phyloP scores from a whole-genome alignment of 2,329 filamentous ascomycete species.

The Drechslerella stenobrocha region DNA sequence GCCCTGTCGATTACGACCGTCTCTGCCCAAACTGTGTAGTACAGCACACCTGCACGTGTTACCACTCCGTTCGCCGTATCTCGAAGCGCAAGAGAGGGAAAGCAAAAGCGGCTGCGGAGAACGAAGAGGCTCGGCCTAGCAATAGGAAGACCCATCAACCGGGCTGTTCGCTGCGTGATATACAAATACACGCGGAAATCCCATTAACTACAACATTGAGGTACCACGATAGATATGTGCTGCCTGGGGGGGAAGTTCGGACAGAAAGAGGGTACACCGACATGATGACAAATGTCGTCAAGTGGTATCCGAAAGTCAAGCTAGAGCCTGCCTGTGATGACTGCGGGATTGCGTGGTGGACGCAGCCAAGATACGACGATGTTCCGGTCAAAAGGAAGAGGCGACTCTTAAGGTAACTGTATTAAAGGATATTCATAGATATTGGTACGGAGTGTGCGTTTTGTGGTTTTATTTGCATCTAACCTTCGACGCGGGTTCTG shows the following conservation, averaged over 20 bases:
- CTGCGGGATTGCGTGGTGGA: conserved; percentile 47
- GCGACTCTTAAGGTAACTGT: conserved; percentile 11
- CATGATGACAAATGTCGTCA: conserved; percentile 32
- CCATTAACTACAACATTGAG: conserved; percentile 29
- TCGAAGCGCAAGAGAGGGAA: conserved; percentile 33
- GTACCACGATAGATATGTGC: conserved; percentile 39
- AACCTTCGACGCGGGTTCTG: conserved; percentile 2
- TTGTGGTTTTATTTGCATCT: background rate
- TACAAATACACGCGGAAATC: conserved; percentile 33
- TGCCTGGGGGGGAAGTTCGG: conserved; percentile 38
- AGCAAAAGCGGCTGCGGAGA: conserved; percentile 17
- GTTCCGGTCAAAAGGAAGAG: conserved; percentile 15
- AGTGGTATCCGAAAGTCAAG: conserved; percentile 44
- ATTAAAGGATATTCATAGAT: background rate
- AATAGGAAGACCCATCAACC: conserved; percentile 41
- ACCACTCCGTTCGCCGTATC: conserved; percentile 32
- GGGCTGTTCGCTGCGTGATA: conserved; percentile 30
- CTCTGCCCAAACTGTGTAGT: conserved; percentile 38
- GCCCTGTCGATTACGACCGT: conserved; percentile 33
- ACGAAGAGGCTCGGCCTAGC: conserved; percentile 32
- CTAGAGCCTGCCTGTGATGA: conserved; percentile 41
- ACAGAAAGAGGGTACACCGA: conserved; percentile 34
- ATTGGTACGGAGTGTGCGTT: background rate
- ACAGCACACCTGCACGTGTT: conserved; percentile 42
- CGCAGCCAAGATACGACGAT: conserved; percentile 35